Base-by-base conservation (phyloP, 2,329 filamentous ascomycete species). In the Epichloe glyceriae region DNA sequence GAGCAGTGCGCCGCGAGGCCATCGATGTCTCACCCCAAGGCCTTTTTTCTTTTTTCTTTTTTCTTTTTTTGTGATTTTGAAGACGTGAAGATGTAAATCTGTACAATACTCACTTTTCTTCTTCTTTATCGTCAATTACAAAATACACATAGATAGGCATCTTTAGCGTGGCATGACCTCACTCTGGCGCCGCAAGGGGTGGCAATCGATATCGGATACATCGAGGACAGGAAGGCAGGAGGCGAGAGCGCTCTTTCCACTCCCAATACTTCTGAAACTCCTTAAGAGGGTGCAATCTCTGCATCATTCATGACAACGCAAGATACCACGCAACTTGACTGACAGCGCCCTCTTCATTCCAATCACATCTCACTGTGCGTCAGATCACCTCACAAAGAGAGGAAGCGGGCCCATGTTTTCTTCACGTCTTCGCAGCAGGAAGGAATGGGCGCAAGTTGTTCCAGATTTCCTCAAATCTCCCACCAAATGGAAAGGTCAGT, bases 341-440 rank as follows among this genome's bases (percentile, higher is more conserved):
- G 35, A 8, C 12, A 38, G 42, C 6, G 20, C 33, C 12, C 15
- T 26, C 14, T 19, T 35, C 33, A 7, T 35, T 35, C 43, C 5
- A 20, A 15, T 20, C 5, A 46, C 17, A 15, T 14, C 2, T 35
- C 15, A 8, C 17, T 10, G 11, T 26, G 30, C n/a, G n/a, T 20
- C 10, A 38, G n/a, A 47, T 17, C 2, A 20, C 33, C 6, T 15
- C 34, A 15, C 34, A 40, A 8, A 37, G n/a, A 14, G 39, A 5
- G 34, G 15, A 34, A 20, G 34, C 19, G 19, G 19, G 15, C 8
- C 10, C 22, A 65, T 70, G 60, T 69, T 73, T 53, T 71, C 66
- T 47, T 64, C 67, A 4, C 68, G 66, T 4, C 58, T 75, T 2
- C 62, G 67, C 20, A 61, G 62, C 44, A 65, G 65, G 26, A 54